These are phyloP conservation scores for Microthlaspi erraticum DNA, from an alignment of 345 rosid genomes.

Conservation along the genomic window DNA sequence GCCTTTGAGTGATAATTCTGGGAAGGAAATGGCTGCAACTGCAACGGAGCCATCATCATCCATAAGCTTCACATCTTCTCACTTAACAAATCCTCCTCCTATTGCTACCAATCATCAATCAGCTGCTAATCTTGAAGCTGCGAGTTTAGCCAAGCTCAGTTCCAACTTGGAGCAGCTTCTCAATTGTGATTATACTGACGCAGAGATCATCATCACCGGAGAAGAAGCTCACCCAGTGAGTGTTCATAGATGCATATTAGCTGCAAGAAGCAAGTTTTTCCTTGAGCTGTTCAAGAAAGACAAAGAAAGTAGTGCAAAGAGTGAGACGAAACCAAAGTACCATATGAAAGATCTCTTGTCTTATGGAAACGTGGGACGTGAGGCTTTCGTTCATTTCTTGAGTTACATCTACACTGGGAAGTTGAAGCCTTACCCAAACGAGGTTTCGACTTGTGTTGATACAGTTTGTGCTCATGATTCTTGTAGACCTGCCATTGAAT, in stretches of 20 bases:
- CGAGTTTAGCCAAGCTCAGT: constrained; percentile 79
- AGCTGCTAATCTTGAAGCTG: constrained; percentile 58
- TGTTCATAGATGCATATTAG: constrained; percentile 83
- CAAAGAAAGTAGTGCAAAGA: constrained; percentile 42
- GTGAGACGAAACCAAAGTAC: constrained; percentile 59
- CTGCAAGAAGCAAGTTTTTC: constrained; percentile 86
- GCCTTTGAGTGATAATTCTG: constrained; percentile 21
- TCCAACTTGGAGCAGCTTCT: constrained; percentile 77
- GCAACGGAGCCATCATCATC: constrained; percentile 78
- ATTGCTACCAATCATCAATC: constrained; percentile 49
- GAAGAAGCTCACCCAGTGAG: constrained; percentile 52
- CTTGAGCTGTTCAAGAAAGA: constrained; percentile 62
- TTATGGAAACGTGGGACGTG: constrained; percentile 70
- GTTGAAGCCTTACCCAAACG: constrained; percentile 71
- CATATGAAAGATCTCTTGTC: constrained; percentile 61
- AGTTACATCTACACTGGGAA: constrained; percentile 79
- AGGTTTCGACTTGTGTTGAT: constrained; percentile 85
- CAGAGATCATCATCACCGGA: constrained; percentile 71
- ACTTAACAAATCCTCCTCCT: constrained; percentile 57
- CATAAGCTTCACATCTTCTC: constrained; percentile 74
- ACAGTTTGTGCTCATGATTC: constrained; percentile 74
- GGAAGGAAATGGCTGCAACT: constrained; percentile 57
- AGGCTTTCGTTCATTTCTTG: constrained; percentile 77
- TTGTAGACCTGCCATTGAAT: constrained; percentile 83
- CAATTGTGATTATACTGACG: constrained; percentile 72